Conservation (phyloP, 139 green algal species). For the Chlamydomonas sphaeroides region DNA sequence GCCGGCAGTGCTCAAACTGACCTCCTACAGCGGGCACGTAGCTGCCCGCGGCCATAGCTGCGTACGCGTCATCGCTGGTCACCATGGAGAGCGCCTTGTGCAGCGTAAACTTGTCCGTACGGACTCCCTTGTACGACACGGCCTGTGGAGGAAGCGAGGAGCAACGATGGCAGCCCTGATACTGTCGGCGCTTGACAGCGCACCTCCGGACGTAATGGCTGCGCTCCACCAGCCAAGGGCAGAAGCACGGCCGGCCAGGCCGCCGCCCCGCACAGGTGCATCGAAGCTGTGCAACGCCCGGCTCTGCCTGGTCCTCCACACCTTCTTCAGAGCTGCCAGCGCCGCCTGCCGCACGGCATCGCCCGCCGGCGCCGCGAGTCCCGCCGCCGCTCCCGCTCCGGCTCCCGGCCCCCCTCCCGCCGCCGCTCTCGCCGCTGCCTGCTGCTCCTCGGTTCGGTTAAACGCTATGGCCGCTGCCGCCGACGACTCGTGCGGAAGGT, state of each 20-base stretch:
- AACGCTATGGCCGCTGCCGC: slow-evolving; percentile 3
- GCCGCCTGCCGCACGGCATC: too few relatives aligned
- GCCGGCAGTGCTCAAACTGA: background rate
- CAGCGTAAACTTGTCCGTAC: slow-evolving; percentile 21
- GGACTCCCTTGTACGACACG: background rate
- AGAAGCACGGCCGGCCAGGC: background rate
- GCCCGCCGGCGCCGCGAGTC: too few relatives aligned
- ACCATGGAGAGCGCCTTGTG: slow-evolving; percentile 33
- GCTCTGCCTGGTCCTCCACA: background rate
- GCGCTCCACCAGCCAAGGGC: background rate
- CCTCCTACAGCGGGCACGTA: background rate
- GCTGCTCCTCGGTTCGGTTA: background rate
- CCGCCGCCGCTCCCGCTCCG: too few relatives aligned
- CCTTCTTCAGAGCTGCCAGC: background rate
- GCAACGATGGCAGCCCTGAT: background rate
- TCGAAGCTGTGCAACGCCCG: background rate
- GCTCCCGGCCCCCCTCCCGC: too few relatives aligned
- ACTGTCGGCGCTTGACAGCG: too few relatives aligned
- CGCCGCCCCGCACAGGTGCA: background rate
- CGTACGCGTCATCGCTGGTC: slow-evolving; percentile 4
- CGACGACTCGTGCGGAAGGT: slow-evolving; percentile 13
- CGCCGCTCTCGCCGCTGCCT: background rate
- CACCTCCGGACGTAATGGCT: background rate
- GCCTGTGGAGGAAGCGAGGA: background rate
- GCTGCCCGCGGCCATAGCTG: background rate